Base-by-base conservation (phyloP, 2,329 filamentous ascomycete species). In the Claviceps paspali region DNA sequence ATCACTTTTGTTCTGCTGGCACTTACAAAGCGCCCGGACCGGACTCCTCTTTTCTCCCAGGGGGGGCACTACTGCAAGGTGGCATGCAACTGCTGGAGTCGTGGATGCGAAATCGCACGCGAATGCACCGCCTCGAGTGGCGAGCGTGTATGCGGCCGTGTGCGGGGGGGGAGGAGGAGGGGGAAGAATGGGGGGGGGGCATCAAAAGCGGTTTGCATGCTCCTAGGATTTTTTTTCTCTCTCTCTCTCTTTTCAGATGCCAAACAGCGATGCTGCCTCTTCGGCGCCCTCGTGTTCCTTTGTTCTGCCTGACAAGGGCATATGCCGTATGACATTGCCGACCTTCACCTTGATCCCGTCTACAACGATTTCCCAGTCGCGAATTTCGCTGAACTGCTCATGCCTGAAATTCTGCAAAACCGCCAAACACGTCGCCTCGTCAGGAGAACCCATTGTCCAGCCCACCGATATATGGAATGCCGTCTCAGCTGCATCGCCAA, bases 391-490 rank as follows among this genome's bases (percentile, higher is more conserved):
- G 32, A 52, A 56, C 26, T 45, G 46, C 22, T 43, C 19, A 6
- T 46, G 23, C 21, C 39, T 40, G 24, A 56, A 52, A 1, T 54
- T 31, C 14, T 43, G 35, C 6, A 54, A 41, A 2, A 49, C 52
- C 21, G 44, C 45, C 5, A 51, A 38, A 2, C 50, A 44, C 49
- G 49, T 35, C 24, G 68, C 63, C 3, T 59, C 41, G 5, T 55
- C 62, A 0, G 74, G 76, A 29, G 62, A 53, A 8, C 64, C 56
- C 43, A 88, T 66, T 1, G 73, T 80, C 91, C 88, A 96, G 0
- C 80, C 91, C 39, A 98, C 74, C 32, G 86, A 94, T 41, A 96
- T 63, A 57, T 98, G 91, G 51, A 95, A 95, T 17, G 70, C 73
- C 45, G 33, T 43, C 24, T 46, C 52, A 26, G 45, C 52, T 6